Conservation (phyloP, 1,284 basidiomycete genomes). For the Pisolithus thermaeus region DNA sequence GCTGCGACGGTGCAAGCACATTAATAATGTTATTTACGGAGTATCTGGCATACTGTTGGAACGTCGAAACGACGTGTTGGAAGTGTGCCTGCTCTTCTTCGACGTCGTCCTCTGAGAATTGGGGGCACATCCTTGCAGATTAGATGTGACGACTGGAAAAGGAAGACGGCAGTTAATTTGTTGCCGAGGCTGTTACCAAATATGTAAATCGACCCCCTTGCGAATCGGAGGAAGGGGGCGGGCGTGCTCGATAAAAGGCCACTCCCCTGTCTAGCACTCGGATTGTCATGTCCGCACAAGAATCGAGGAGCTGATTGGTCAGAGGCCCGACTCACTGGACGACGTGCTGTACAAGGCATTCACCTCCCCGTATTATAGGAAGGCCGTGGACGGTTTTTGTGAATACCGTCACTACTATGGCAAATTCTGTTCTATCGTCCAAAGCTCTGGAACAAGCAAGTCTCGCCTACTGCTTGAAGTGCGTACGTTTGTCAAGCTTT, state of each 20-base stretch:
- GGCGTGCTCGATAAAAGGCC: too few species aligned
- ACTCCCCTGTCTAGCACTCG: too few species aligned
- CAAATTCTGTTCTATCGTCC: slow-evolving; percentile 1
- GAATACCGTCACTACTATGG: not conserved
- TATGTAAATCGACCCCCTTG: too few species aligned
- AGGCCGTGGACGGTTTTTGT: not conserved
- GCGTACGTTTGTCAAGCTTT: not conserved
- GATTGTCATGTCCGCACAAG: too few species aligned
- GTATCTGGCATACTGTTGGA: slow-evolving; percentile 59
- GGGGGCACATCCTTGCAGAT: slow-evolving; percentile 18
- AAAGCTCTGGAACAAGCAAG: slow-evolving; percentile 5
- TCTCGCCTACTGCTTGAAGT: slow-evolving; percentile 2
- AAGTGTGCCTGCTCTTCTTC: slow-evolving; percentile 60
- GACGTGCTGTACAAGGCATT: not conserved
- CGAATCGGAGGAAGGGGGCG: too few species aligned
- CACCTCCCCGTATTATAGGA: not conserved
- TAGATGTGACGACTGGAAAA: not conserved
- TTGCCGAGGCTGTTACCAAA: not conserved
- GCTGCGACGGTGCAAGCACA: not conserved
- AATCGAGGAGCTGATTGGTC: too few species aligned
- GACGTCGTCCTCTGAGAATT: slow-evolving; percentile 32
- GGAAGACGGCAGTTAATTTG: too few species aligned
- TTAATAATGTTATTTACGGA: slow-evolving; percentile 39
- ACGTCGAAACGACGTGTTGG: slow-evolving; percentile 60
- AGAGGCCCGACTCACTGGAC: too few species aligned